Percentiles rank a stretch among this genome's conserved stretches.
Evolutionary conservation across 2,329 filamentous ascomycete genomes (phyloP).

Genomic region (Trichoderma lentiforme): DNA sequence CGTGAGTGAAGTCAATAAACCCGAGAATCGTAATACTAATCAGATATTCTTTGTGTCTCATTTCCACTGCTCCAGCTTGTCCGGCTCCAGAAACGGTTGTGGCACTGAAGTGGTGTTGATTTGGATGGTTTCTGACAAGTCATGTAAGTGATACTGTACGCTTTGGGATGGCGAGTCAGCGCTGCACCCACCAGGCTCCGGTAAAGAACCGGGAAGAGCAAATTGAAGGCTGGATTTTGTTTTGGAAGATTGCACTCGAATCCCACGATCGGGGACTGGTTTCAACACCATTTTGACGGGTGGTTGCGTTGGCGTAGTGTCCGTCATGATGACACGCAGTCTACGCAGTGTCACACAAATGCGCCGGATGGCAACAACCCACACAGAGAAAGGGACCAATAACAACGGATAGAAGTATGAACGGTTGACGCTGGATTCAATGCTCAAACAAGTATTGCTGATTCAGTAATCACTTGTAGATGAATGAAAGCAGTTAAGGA

Average conservation of each 20-base stretch:
- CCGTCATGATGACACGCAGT: not conserved
- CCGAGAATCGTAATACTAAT: not conserved
- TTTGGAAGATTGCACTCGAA: conserved; percentile 27
- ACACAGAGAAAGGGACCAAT: not conserved
- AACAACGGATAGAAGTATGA: not conserved
- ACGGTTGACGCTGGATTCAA: not conserved
- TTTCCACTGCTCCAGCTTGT: conserved; percentile 24
- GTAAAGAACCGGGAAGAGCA: conserved; percentile 27
- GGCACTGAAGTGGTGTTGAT: conserved; percentile 30
- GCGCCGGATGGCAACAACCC: not conserved
- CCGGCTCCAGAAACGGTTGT: conserved; percentile 37
- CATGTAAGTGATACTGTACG: not conserved
- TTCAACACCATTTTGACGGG: conserved; percentile 27
- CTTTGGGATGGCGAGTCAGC: not conserved
- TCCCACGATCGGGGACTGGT: conserved; percentile 24
- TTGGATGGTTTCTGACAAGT: conserved; percentile 24
- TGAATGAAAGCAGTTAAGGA: not conserved
- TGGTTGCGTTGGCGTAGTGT: conserved; percentile 10
- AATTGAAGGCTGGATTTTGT: conserved; percentile 30
- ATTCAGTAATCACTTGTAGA: not conserved
- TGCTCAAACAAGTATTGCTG: not conserved
- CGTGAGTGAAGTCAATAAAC: not conserved
- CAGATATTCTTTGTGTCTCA: not conserved
- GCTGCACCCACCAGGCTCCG: conserved; percentile 26
- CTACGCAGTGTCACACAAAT: not conserved